Percentiles rank a stretch among this genome's conserved stretches.
Conservation (phyloP, 2,329 filamentous ascomycete species). For the Cercospora sesami region DNA sequence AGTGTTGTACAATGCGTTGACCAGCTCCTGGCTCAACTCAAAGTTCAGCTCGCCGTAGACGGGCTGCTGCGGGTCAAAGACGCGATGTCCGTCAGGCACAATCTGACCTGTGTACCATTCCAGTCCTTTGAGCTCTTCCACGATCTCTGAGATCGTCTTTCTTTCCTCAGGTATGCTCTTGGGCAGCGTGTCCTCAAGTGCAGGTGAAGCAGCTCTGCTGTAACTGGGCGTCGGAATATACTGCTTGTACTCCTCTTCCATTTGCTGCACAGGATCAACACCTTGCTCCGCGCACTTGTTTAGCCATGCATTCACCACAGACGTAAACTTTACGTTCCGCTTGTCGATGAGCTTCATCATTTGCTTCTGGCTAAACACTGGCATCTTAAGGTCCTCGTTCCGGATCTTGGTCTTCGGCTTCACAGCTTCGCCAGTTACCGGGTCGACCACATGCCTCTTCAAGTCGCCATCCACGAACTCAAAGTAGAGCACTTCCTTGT, state of each 20-base stretch:
- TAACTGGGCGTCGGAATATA: slow-evolving; percentile 64
- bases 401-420: slow-evolving; percentile 67
- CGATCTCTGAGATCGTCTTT: slow-evolving; percentile 77
- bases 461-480: slow-evolving; percentile 91
- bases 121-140: slow-evolving; percentile 76
- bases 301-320: slow-evolving; percentile 74
- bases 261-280: slow-evolving; percentile 65
- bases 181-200: slow-evolving; percentile 54
- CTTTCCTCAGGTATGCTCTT: slow-evolving; percentile 75
- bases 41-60: slow-evolving; percentile 84
- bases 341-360: slow-evolving; percentile 88
- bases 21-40: slow-evolving; percentile 80
- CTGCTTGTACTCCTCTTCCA: slow-evolving; percentile 60
- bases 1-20: slow-evolving; percentile 95
- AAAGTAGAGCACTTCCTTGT: slow-evolving; percentile 73
- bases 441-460: slow-evolving; percentile 72
- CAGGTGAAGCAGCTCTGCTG: slow-evolving; percentile 46
- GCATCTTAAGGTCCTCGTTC: slow-evolving; percentile 84
- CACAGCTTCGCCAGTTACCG: slow-evolving; percentile 70
- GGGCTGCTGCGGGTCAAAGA: slow-evolving; percentile 81
- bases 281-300: slow-evolving; percentile 67
- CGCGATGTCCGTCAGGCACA: slow-evolving; percentile 86
- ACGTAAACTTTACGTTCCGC: slow-evolving; percentile 78
- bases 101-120: slow-evolving; percentile 92
- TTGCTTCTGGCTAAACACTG: slow-evolving; percentile 88